Evolutionary conservation across 495 filamentous ascomycete species (phyloP).

Genomic region (Chaetomidium leptoderma): DNA sequence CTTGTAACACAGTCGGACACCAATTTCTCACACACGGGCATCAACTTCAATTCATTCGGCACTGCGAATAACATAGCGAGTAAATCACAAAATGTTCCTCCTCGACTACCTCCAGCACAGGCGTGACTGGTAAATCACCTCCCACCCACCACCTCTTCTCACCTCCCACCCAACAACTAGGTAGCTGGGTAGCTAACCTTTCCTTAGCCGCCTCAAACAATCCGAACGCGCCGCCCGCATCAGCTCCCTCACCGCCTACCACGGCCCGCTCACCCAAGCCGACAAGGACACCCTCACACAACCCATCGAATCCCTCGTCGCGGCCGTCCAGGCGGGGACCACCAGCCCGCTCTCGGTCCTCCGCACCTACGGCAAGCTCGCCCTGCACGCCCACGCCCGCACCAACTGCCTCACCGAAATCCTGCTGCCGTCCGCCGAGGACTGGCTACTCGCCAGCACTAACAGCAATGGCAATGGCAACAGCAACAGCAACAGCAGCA

Average conservation of each 20-base stretch:
- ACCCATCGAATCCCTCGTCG: slow-evolving; percentile 72
- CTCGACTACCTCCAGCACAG: slow-evolving; percentile 58
- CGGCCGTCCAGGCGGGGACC: slow-evolving; percentile 66
- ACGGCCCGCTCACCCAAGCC: slow-evolving; percentile 51
- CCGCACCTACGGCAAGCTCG: slow-evolving; percentile 83
- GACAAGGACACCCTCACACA: slow-evolving; percentile 66
- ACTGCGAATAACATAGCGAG: background rate
- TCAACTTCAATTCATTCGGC: background rate
- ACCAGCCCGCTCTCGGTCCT: slow-evolving; percentile 69
- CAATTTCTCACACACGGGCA: background rate
- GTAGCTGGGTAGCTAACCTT: background rate
- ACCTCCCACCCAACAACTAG: background rate
- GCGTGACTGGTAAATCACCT: slow-evolving; percentile 50
- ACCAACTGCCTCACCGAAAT: slow-evolving; percentile 94
- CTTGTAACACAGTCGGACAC: too few species aligned
- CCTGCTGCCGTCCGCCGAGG: slow-evolving; percentile 72
- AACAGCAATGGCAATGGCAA: background rate
- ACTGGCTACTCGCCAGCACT: slow-evolving; percentile 48
- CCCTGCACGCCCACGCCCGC: slow-evolving; percentile 75
- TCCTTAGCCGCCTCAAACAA: slow-evolving; percentile 71
- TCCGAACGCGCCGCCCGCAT: slow-evolving; percentile 66
- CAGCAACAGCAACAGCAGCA: background rate
- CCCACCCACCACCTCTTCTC: background rate
- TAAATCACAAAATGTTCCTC: slow-evolving; percentile 44
- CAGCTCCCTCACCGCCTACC: slow-evolving; percentile 63